Base-by-base conservation (phyloP, 2,329 filamentous ascomycete species). In the Ascomycota sp. region DNA sequence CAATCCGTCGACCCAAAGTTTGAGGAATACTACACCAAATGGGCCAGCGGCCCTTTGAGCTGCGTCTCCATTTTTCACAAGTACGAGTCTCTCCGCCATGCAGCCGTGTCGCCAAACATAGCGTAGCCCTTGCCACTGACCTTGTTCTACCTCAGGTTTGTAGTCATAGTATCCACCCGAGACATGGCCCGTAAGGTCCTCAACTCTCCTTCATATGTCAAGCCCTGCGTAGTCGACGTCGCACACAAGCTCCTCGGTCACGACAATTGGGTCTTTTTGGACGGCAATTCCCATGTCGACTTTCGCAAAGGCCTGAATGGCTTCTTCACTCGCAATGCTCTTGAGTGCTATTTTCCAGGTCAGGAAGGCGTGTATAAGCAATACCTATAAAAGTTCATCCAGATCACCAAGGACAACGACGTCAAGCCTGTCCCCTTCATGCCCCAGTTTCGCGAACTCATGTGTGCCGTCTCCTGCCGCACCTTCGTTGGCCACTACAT, bases 1-100 rank as follows among this genome's bases (percentile, higher is more conserved):
- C 63, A 94, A 48, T 93, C 83, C 20, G 63, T 95, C 43, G 75
- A 92, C 52, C 89, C 89, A 33, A 81, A 86, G 46, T 95, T 94
- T 51, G 72, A 76, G 36, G 70, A 85, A 46, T 98, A 98, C 59
- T 68, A 85, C 51, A 75, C 66, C 36, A 94, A 95, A 64, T 98
- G 89, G 89, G 54, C 66, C 43, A 92, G 82, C 47, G 89, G 80
- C 28, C 75, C 80, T 28, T 63, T 98, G 42, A 94, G 85, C 63
- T 98, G 89, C 48, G 89, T 98, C 36, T 94, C 85, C 3, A 83
- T 98, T 45, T 98, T 98, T 62, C 89, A 98, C 71, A 98, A 95
- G 82, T 92, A 69, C 42, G 72, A 13, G 5, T 20, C 11, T 10
- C 20, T 10, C n/a, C n/a, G n/a, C n/a, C n/a, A n/a, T 13, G 1